These are phyloP conservation scores for Allomyces macrogynus DNA, from an alignment of 192 early-diverging fungal genomes.

Conservation along the genomic window DNA sequence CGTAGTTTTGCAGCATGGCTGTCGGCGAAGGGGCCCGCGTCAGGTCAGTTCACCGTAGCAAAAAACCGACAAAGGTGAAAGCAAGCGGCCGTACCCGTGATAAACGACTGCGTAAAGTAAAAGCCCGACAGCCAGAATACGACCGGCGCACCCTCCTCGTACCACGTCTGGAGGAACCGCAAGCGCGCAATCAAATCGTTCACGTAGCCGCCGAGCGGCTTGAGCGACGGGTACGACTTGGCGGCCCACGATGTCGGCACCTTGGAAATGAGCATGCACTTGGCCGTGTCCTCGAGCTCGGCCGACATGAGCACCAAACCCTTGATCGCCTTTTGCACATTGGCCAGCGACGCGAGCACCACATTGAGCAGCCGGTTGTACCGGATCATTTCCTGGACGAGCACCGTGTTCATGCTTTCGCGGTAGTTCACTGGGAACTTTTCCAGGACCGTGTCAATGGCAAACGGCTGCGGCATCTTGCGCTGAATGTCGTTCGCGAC, in stretches of 20 bases:
- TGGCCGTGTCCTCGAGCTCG: constrained; percentile 41
- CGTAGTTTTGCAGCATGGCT: constrained; percentile 42
- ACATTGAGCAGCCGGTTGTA: constrained; percentile 37
- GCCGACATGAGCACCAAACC: constrained; percentile 39
- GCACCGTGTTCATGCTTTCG: constrained; percentile 43
- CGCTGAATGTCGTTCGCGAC: constrained; percentile 31
- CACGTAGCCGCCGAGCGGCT: constrained; percentile 34
- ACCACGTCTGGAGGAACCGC: constrained; percentile 35
- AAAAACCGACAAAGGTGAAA: background rate
- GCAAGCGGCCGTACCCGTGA: constrained; percentile 22
- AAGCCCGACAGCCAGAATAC: constrained; percentile 47
- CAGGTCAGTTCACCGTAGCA: background rate
- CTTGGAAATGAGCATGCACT: constrained; percentile 28
- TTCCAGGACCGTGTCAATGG: constrained; percentile 20
- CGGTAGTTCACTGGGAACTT: constrained; percentile 39
- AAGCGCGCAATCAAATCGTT: constrained; percentile 29
- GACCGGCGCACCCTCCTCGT: constrained; percentile 24
- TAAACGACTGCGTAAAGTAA: constrained; percentile 49
- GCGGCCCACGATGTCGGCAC: constrained; percentile 37
- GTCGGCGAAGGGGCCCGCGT: background rate
- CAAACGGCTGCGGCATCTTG: constrained; percentile 23
- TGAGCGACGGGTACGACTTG: constrained; percentile 40
- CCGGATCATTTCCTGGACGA: constrained; percentile 45
- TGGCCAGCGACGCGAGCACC: constrained; percentile 27
- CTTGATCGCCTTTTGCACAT: constrained; percentile 42